These are phyloP conservation scores for Gracilaria domingensis DNA, from an alignment of 23 red algal species.

Conservation along the genomic window DNA sequence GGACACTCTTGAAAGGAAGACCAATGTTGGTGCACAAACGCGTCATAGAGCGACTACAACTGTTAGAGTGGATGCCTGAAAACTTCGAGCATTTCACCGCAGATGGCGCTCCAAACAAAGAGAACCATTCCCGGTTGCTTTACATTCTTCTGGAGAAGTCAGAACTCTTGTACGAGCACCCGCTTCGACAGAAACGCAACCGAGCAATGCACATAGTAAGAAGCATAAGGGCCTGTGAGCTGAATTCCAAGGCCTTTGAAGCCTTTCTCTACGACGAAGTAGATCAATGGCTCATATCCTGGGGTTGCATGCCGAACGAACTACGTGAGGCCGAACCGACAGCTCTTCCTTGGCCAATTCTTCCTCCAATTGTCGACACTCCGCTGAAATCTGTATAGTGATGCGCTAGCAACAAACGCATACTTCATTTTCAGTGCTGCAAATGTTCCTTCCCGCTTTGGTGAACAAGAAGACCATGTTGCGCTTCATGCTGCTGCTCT, in stretches of 20 bases:
- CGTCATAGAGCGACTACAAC: background rate
- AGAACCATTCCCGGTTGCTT: background rate
- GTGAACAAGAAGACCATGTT: background rate
- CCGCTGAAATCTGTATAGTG: background rate
- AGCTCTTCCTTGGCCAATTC: background rate
- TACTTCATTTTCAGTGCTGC: background rate
- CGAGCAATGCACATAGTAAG: background rate
- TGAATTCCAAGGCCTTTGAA: background rate
- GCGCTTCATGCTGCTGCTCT: background rate
- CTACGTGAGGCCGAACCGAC: background rate
- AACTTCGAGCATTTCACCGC: background rate
- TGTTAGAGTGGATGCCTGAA: background rate
- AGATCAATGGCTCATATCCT: conserved; percentile 2
- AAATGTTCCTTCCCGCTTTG: background rate
- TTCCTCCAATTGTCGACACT: background rate
- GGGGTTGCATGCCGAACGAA: background rate
- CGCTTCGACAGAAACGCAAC: background rate
- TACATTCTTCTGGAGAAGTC: background rate
- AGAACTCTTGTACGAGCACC: background rate
- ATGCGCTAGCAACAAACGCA: background rate
- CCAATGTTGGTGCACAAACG: background rate
- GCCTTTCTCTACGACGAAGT: background rate
- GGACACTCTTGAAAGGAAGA: background rate
- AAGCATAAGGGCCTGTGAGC: background rate
- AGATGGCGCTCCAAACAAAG: background rate